Evolutionary conservation across 768 basidiomycete species (phyloP).

Genomic region (Boletellus ananiceps): DNA sequence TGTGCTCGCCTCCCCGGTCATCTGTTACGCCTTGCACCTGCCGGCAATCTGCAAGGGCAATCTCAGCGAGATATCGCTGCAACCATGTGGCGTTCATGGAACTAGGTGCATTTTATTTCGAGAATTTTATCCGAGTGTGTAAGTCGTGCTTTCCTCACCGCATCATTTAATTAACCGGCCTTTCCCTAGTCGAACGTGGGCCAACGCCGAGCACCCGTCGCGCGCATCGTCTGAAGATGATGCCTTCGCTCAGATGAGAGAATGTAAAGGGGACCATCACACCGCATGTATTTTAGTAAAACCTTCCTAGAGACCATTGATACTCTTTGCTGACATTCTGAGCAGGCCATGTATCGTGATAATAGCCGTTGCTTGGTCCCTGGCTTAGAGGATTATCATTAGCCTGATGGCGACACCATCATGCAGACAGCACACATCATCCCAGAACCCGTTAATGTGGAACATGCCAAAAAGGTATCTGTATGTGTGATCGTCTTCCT

Average conservation of each 20-base stretch:
- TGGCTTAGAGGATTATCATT: background rate
- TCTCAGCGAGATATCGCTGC: background rate
- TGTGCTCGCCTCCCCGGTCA: background rate
- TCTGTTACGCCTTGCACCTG: background rate
- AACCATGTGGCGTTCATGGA: background rate
- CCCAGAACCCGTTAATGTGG: background rate
- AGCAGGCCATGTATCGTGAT: slow-evolving; percentile 1
- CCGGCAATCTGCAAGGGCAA: background rate
- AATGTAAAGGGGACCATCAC: background rate
- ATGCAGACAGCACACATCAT: slow-evolving; percentile 1
- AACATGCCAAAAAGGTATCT: background rate
- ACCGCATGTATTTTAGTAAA: background rate
- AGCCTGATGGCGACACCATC: background rate
- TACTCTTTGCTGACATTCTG: background rate
- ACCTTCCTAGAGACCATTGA: background rate
- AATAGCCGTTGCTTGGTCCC: background rate
- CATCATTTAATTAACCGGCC: too few relatives aligned
- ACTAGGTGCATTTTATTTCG: background rate
- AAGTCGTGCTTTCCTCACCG: background rate
- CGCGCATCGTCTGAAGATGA: background rate
- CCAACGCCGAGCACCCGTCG: background rate
- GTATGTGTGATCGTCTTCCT: background rate
- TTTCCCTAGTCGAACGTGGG: background rate
- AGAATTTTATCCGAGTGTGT: background rate
- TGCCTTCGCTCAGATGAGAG: background rate